These are phyloP conservation scores for Cyclotella kingstonii DNA, from an alignment of 108 stramenopile species.

Conservation along the genomic window DNA sequence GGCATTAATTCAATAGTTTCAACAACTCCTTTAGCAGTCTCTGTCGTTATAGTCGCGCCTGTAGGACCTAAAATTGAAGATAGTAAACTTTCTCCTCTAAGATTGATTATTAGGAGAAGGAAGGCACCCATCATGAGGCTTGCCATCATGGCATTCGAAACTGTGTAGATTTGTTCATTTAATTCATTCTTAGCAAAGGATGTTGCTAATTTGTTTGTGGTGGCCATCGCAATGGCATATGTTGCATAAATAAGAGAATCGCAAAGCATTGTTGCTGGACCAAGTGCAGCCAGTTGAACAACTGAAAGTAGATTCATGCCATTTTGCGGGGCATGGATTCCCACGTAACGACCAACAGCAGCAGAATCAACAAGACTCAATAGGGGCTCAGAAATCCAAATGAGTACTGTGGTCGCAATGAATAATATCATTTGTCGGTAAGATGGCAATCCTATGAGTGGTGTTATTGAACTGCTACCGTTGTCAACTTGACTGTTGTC, in stretches of 20 bases:
- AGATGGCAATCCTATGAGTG: conserved; percentile 56
- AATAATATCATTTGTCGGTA: conserved; percentile 61
- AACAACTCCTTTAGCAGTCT: conserved; percentile 16
- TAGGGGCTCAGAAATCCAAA: conserved; percentile 90
- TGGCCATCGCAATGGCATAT: conserved; percentile 88
- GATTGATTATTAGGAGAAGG: conserved; percentile 45
- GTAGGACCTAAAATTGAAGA: conserved; percentile 50
- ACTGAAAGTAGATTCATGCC: conserved; percentile 38
- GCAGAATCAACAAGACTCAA: conserved; percentile 92
- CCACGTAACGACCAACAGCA: conserved; percentile 72
- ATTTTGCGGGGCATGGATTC: conserved; percentile 8
- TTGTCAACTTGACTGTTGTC: neutral
- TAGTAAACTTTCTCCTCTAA: conserved; percentile 47
- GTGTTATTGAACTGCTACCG: conserved; percentile 3
- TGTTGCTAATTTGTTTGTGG: conserved; percentile 87
- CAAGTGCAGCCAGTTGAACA: conserved; percentile 87
- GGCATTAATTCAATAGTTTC: conserved; percentile 21
- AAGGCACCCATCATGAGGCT: conserved; percentile 54
- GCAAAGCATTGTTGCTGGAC: conserved; percentile 91
- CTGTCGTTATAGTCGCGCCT: conserved; percentile 22
- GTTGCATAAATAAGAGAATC: conserved; percentile 80
- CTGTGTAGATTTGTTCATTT: conserved; percentile 30
- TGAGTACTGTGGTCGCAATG: conserved; percentile 67
- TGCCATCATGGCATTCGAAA: conserved; percentile 71
- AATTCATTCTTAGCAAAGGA: conserved; percentile 62